phyloP scores from a whole-genome alignment of 768 basidiomycete genomes.

The Mycena olivaceomarginata region DNA sequence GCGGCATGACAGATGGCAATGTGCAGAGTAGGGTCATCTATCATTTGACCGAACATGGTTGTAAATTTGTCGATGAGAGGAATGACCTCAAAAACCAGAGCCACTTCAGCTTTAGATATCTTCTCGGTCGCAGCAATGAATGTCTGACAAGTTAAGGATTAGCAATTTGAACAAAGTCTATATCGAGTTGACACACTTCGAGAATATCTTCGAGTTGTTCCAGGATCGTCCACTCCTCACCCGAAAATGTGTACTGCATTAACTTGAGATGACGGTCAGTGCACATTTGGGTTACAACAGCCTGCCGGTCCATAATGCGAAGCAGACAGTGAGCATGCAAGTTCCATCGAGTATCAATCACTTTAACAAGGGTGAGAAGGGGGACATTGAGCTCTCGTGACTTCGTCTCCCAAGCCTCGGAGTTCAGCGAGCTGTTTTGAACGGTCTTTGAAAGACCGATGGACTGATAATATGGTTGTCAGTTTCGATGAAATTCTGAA shows the following conservation, averaged over 20 bases:
- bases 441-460: neutral
- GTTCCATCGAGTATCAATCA: neutral
- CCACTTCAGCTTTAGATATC: slow-evolving; percentile 24
- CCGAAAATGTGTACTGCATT: neutral
- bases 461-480: neutral
- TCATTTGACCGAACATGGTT: neutral
- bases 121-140: slow-evolving; percentile 29
- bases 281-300: slow-evolving; percentile 4
- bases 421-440: slow-evolving; percentile 3
- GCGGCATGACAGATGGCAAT: slow-evolving; percentile 27
- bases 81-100: slow-evolving; percentile 26
- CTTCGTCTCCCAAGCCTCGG: slow-evolving; percentile 1
- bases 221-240: slow-evolving; percentile 25
- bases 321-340: slow-evolving; percentile 2
- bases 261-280: neutral
- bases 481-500: neutral
- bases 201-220: slow-evolving; percentile 20
- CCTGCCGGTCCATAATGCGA: neutral
- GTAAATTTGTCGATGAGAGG: slow-evolving; percentile 30
- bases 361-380: neutral
- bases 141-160: slow-evolving; percentile 19
- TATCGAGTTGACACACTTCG: slow-evolving; percentile 1
- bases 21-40: slow-evolving; percentile 20
- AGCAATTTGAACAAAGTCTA: slow-evolving; percentile 20
- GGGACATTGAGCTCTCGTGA: neutral